A percentile compares a stretch with the other conserved stretches of the same genome.
Evolutionary conservation across 108 stramenopile species (phyloP).

Genomic region (Skeletonema grethae): DNA sequence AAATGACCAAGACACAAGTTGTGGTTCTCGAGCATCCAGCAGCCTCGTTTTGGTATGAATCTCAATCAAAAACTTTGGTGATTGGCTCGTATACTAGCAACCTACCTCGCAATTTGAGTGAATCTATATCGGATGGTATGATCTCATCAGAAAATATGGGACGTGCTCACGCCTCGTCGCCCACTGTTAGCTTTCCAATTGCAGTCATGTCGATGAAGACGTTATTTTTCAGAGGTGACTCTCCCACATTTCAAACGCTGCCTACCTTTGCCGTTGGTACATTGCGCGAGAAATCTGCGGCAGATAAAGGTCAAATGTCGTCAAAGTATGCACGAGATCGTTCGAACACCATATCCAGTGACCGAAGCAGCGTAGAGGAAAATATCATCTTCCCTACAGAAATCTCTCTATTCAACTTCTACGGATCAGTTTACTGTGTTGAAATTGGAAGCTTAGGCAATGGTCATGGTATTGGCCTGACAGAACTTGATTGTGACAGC

Average conservation of each 20-base stretch:
- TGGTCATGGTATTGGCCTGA: conserved; percentile 29
- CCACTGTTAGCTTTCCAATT: conserved; percentile 11
- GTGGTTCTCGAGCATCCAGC: conserved; percentile 22
- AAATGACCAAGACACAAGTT: conserved; percentile 26
- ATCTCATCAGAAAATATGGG: conserved; percentile 9
- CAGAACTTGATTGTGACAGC: conserved; percentile 24
- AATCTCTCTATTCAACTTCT: conserved; percentile 26
- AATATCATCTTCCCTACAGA: conserved; percentile 29
- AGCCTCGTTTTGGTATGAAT: conserved; percentile 35
- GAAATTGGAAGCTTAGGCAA: conserved; percentile 33
- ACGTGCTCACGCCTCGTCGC: background rate
- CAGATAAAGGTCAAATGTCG: background rate
- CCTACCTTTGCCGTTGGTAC: conserved; percentile 35
- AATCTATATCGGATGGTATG: background rate
- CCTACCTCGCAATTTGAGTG: background rate
- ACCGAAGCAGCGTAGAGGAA: background rate
- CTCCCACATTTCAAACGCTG: conserved; percentile 19
- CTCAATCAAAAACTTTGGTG: conserved; percentile 17
- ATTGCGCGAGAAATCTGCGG: conserved; percentile 17
- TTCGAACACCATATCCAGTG: background rate
- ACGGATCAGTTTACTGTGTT: conserved; percentile 39
- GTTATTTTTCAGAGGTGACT: conserved; percentile 25
- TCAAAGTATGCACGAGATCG: background rate
- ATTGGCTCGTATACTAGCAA: conserved; percentile 35
- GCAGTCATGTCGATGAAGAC: conserved; percentile 43